Evolutionary conservation across 2,329 filamentous ascomycete genomes (phyloP), one percentile per base, ranked within the genome.

Genomic region (Penicillium brevicompactum): DNA sequence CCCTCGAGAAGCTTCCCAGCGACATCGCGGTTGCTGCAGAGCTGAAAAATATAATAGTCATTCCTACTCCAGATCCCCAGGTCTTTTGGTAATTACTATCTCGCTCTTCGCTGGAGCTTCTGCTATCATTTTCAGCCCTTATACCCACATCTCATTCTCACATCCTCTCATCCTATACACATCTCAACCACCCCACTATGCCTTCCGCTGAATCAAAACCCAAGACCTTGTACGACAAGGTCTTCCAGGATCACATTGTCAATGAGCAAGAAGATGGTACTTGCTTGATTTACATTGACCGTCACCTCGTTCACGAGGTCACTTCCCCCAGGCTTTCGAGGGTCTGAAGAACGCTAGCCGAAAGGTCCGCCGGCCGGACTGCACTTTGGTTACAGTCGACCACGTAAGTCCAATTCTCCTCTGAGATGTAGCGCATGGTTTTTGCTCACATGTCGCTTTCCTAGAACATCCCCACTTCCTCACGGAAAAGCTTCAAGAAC

Each of bases 291-390:
- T 97, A 97, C 75, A 97, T 97, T 72, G 91, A 96, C 78, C 86
- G 94, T 75, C 94, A 99, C 82, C 84, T 99, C 60, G 92, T 97
- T 59, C 94, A 99, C 75, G 94, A 99, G 82, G 94, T 99, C 74
- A 99, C 94, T 67, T 97, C 93, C 68, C 94, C 61, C 94, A 97
- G 91, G 94, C 94, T 46, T 99, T 97, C 69, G 94, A 99, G 75
- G 93, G 93, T 49, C 85, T 97, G 51, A 89, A 88, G 74, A 96
- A 96, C 76, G 92, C 94, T 47, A 86, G 86, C 63, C 88, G 94
- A 60, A 86, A 87, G 76, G 92, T 99, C 61, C 88, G 94, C 77
- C 85, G 94, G 79, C 92, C 93, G 56, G 94, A 99, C 78, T 97
- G 93, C 83, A 97, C 94, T 65, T 84, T 99, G 57, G 93, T 91